phyloP scores from a whole-genome alignment of 192 early-diverging fungal species.

The Endogone sp. region DNA sequence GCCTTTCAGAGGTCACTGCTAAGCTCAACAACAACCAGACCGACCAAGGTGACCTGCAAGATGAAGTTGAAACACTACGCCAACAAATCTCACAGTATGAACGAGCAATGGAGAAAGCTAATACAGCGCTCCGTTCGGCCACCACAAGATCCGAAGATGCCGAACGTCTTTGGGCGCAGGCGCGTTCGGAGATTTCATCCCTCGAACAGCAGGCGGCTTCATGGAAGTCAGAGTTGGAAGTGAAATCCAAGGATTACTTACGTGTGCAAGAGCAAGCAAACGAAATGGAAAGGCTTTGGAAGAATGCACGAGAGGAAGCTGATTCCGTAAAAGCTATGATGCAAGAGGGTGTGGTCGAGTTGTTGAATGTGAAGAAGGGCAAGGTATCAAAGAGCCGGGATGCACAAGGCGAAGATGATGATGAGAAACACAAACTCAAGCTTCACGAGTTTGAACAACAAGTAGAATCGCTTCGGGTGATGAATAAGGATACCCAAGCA shows the following conservation, averaged over 20 bases:
- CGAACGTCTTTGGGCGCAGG: slow-evolving; percentile 32
- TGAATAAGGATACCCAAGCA: slow-evolving; percentile 26
- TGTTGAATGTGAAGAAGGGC: slow-evolving; percentile 21
- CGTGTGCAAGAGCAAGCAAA: slow-evolving; percentile 30
- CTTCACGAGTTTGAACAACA: slow-evolving; percentile 35
- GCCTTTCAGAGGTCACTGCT: slow-evolving; percentile 24
- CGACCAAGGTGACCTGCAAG: slow-evolving; percentile 19
- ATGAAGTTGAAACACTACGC: slow-evolving; percentile 22
- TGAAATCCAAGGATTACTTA: slow-evolving; percentile 28
- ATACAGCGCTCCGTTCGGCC: slow-evolving; percentile 27
- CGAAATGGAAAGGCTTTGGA: slow-evolving; percentile 34
- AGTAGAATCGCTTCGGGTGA: slow-evolving; percentile 19
- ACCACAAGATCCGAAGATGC: slow-evolving; percentile 37
- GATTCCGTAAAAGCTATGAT: slow-evolving; percentile 31
- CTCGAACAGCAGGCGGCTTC: slow-evolving; percentile 27
- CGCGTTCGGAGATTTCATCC: slow-evolving; percentile 32
- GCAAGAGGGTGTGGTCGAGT: slow-evolving; percentile 38
- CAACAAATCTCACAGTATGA: slow-evolving; percentile 41
- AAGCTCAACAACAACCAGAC: slow-evolving; percentile 33
- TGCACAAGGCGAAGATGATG: slow-evolving; percentile 18
- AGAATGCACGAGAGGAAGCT: slow-evolving; percentile 35
- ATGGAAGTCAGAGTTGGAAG: slow-evolving; percentile 30
- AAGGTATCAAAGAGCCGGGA: slow-evolving; percentile 28
- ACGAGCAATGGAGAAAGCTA: slow-evolving; percentile 36
- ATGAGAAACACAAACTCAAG: slow-evolving; percentile 4